Evolutionary conservation across 1,284 basidiomycete species (phyloP).

Genomic region (Ustilago hordei): DNA sequence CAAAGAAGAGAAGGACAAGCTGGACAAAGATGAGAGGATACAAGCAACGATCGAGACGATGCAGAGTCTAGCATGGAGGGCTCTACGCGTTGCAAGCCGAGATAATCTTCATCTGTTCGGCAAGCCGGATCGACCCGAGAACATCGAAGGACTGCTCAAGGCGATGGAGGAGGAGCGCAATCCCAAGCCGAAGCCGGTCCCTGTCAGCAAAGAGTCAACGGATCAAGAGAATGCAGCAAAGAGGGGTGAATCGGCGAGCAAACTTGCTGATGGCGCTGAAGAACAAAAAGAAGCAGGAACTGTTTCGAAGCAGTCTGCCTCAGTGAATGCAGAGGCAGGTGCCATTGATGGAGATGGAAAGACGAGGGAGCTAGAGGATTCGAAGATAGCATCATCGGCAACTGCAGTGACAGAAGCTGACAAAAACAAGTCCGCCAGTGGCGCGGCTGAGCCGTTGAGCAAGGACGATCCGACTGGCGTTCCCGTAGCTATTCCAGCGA

Average conservation of each 20-base stretch:
- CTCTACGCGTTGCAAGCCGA: constrained; percentile 49
- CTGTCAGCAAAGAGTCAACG: constrained; percentile 1
- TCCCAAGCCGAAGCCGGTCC: constrained; percentile 28
- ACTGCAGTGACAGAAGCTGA: not conserved
- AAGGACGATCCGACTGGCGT: constrained; percentile 2
- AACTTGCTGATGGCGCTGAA: not conserved
- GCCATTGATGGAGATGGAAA: not conserved
- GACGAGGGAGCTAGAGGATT: not conserved
- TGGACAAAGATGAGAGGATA: constrained; percentile 38
- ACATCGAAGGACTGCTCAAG: constrained; percentile 46
- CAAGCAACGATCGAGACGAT: constrained; percentile 35
- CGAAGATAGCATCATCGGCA: not conserved
- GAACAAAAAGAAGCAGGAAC: not conserved
- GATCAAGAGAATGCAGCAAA: constrained; percentile 5
- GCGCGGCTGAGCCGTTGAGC: not conserved
- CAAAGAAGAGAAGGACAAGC: constrained; percentile 37
- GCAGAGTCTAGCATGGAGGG: constrained; percentile 63
- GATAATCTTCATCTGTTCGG: constrained; percentile 54
- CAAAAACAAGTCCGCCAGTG: not conserved
- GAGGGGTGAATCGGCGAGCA: not conserved
- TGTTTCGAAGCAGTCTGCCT: not conserved
- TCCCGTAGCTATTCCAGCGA: constrained; percentile 5
- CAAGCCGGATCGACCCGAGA: constrained; percentile 45
- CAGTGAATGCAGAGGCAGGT: not conserved
- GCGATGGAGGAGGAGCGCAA: constrained; percentile 51